These are phyloP conservation scores for Sphaerosporella brunnea DNA, from an alignment of 495 filamentous ascomycete genomes.

Conservation along the genomic window DNA sequence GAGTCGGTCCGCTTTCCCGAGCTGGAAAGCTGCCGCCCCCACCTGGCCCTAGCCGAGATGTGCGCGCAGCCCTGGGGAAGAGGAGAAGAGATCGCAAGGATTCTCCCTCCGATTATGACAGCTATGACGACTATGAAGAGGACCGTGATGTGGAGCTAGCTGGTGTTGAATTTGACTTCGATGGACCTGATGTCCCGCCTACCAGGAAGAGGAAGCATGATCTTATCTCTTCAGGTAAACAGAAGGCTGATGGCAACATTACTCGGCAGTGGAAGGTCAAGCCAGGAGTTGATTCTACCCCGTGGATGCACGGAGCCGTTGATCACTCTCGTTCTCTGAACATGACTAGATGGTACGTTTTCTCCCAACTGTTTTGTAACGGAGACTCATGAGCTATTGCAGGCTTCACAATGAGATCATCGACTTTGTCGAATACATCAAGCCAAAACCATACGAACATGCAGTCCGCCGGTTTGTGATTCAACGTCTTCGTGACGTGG, in stretches of 20 bases:
- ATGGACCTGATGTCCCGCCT: conserved; percentile 11
- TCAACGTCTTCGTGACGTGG: conserved; percentile 37
- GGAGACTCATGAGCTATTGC: neutral
- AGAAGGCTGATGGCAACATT: conserved; percentile 51
- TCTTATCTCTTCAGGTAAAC: conserved; percentile 28
- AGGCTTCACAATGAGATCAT: conserved; percentile 72
- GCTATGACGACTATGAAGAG: neutral
- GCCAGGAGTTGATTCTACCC: conserved; percentile 14
- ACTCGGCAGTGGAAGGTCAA: conserved; percentile 28
- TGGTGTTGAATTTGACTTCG: neutral
- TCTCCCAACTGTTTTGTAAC: neutral
- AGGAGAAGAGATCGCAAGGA: neutral
- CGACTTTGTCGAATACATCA: conserved; percentile 73
- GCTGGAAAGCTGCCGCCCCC: conserved; percentile 3
- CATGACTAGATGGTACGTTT: conserved; percentile 35
- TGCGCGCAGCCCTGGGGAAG: neutral
- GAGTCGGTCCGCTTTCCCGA: neutral
- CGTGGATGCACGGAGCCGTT: conserved; percentile 23
- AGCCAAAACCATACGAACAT: conserved; percentile 59
- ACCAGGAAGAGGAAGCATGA: conserved; percentile 20
- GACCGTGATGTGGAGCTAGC: neutral
- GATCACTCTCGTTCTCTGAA: conserved; percentile 34
- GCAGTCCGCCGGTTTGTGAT: conserved; percentile 55
- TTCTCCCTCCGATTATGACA: conserved; percentile 3
- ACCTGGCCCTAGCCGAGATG: neutral